Evolutionary conservation across 2,329 filamentous ascomycete species (phyloP), one percentile per base, ranked within the genome.

Genomic region (Pseudofabraea citricarpa): DNA sequence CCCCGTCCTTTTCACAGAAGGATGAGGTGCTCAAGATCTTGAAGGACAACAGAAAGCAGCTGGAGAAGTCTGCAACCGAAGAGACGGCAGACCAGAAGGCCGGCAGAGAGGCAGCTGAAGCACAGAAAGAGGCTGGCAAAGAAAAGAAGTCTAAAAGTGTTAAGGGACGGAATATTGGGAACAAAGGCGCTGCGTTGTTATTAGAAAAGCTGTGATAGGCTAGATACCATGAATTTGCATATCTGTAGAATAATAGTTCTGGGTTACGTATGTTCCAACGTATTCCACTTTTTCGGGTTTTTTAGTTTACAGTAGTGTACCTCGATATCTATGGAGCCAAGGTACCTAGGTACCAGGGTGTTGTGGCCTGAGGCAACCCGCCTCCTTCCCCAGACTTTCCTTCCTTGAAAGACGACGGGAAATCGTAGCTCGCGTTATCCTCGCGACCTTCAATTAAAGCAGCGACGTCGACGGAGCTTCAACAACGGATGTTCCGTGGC

Each of bases 21-120:
- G 73, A 75, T 13, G 82, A 86, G 56, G 69, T 95, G 41, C 70
- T 82, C 59, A 80, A 82, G 63, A 77, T 72, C 12, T 67, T 96
- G 54, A 84, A 81, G 69, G 84, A 85, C 68, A 79, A 83, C 54
- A 87, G 81, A 71, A 83, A 85, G 67, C 68, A 70, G 47, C 68
- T 95, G 44, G 73, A 87, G 59, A 80, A 77, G 61, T 83, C 84
- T 8, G 81, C 84, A 2, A 74, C 64, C 36, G 76, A 75, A 56
- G 77, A 74, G 68, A 80, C 69, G 16, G 59, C 65, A 5, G 72
- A 74, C 58, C 77, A 77, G 61, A 74, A 70, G 58, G 67, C 66
- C 1, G 71, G 63, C 56, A 74, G 68, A 56, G 65, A 56, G 56
- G 49, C 47, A 27, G 56, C 60, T 38, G 72, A 73, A 53, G 73